Base-by-base conservation (phyloP, 1,284 basidiomycete genomes). In the Malassezia sympodialis region DNA sequence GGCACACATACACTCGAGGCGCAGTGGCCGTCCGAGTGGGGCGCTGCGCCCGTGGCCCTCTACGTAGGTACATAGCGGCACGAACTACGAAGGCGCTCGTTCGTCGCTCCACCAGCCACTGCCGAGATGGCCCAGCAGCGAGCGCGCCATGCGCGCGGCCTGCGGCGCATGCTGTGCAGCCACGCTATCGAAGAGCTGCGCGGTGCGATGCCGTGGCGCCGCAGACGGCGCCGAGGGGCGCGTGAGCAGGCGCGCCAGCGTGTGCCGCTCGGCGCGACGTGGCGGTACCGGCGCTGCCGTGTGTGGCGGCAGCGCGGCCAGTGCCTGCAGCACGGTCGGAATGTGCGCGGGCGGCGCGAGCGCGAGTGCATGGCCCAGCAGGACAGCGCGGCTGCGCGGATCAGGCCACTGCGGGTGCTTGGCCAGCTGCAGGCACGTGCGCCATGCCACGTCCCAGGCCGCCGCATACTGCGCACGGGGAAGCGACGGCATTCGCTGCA, bases 361-460 rank as follows among this genome's bases (percentile, higher is more conserved):
- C 19, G 39, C 27, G 3, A 57, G 37, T 10, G 55, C 55, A 4
- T 57, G 55, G 14, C 44, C 51, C 5, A 57, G 28, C 12, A 52
- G 26, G 5, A 19, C 11, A 17, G 49, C 44, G 14, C 45, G 49
- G 10, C 30, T 7, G 23, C 40, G 49, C 12, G 26, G 34, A 12
- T 57, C 55, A 2, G n/a, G 17, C 44, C 44, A 42, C 19, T 24
- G 35, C 17, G 55, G 55, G 27, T 51, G 43, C 46, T 56, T 56
- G 24, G 49, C 55, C 0, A 57, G 50, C 43, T 57, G 55, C 35
- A 52, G 48, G 34, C 55, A 57, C 14, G 55, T 35, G 32, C 55
- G 55, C 55, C 55, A 57, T 21, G 55, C 55, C 4, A 28, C 50
- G 24, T 51, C 55, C 17, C 30, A 40, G 26, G 54, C 54, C 14